Conservation (phyloP, 2,329 filamentous ascomycete species). For the Ceratocystis huliohia region DNA sequence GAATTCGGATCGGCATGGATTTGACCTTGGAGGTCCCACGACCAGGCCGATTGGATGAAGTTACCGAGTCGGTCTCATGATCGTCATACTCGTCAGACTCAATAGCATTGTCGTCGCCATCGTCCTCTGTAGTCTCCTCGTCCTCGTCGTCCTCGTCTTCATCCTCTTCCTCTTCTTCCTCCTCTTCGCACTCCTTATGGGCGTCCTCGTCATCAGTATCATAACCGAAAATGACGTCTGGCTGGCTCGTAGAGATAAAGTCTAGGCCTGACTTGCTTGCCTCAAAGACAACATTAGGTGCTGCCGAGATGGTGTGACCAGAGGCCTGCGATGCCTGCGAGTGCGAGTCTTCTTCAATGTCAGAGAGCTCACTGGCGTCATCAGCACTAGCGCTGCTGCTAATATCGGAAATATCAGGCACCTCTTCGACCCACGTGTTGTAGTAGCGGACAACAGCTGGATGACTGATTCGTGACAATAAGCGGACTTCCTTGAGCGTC, state of each 20-base stretch:
- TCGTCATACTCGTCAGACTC: conserved; percentile 7
- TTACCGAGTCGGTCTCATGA: conserved; percentile 1
- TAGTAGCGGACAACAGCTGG: conserved; percentile 80
- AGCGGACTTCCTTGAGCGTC: conserved; percentile 69
- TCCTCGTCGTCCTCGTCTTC: conserved; percentile 32
- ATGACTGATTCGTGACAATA: conserved; percentile 86
- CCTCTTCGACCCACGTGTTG: conserved; percentile 83
- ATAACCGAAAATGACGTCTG: conserved; percentile 65
- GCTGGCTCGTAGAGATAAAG: conserved; percentile 53
- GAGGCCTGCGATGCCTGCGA: background rate
- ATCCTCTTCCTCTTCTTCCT: conserved; percentile 29
- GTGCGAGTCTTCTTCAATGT: conserved; percentile 27
- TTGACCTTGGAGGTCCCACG: background rate
- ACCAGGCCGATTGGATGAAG: background rate
- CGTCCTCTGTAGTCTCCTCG: conserved; percentile 20
- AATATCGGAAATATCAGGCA: conserved; percentile 30
- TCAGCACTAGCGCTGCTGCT: conserved; percentile 43
- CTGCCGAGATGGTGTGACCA: conserved; percentile 28
- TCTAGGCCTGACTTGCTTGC: conserved; percentile 64
- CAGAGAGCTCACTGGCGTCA: conserved; percentile 36
- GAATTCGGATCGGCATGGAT: conserved; percentile 10
- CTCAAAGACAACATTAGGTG: conserved; percentile 35
- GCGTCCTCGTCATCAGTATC: conserved; percentile 32
- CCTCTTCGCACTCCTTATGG: conserved; percentile 29
- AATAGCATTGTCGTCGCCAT: conserved; percentile 29